Evolutionary conservation across 169 alveolate species (phyloP).

Genomic region (Miamiensis avidus): DNA sequence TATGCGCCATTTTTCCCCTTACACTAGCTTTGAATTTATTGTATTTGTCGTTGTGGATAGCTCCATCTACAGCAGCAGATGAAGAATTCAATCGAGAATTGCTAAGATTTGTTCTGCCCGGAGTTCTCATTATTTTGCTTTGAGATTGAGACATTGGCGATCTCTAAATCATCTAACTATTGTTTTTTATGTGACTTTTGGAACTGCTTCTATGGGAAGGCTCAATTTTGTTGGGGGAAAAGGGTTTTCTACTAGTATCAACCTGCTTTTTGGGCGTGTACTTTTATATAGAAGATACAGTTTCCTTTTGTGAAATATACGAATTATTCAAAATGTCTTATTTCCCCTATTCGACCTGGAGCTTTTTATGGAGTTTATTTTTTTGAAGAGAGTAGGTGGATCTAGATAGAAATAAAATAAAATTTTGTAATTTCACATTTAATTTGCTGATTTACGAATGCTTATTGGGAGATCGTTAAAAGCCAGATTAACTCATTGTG

Average conservation of each 20-base stretch:
- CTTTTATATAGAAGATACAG: background rate
- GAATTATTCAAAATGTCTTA: background rate
- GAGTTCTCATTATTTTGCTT: no score
- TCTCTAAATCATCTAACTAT: no score
- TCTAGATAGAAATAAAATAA: background rate
- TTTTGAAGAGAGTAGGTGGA: background rate
- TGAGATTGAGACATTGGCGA: no score
- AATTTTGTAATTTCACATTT: no score
- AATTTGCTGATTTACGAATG: background rate
- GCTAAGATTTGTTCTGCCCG: no score
- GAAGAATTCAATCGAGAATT: no score
- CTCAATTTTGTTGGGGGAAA: background rate
- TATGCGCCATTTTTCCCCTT: background rate
- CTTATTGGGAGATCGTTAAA: background rate
- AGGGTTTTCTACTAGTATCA: background rate
- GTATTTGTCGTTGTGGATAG: no score
- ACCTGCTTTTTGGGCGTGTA: background rate
- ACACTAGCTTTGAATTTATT: background rate
- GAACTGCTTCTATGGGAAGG: background rate
- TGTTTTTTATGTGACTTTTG: no score
- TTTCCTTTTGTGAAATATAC: background rate
- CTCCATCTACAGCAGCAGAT: no score
- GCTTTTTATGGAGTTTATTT: background rate
- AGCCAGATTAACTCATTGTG: no score
- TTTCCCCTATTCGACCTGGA: background rate